Conservation (phyloP, 164 flowering plant genomes). For the Annona cherimola region DNA sequence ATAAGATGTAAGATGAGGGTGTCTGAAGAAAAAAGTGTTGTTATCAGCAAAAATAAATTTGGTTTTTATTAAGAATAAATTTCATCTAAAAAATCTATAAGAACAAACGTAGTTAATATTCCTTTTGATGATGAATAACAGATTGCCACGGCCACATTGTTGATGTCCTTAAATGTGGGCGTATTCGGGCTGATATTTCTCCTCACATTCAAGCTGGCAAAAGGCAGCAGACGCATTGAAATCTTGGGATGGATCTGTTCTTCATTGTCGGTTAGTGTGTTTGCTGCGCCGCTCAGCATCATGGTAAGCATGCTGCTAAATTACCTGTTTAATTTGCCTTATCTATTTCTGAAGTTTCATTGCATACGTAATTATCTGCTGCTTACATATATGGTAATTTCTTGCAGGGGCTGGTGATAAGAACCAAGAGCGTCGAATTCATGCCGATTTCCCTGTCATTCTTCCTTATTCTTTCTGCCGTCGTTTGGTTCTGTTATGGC, state of each 20-base stretch:
- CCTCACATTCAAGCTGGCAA: constrained; percentile 23
- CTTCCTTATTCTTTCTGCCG: constrained; percentile 54
- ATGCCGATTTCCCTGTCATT: constrained; percentile 69
- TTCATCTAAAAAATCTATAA: too few relatives aligned
- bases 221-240: constrained; percentile 16
- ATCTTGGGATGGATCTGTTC: constrained; percentile 70
- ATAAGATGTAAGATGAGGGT: too few relatives aligned
- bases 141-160: constrained; percentile 41
- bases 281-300: constrained; percentile 69
- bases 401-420: constrained; percentile 60
- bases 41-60: too few relatives aligned
- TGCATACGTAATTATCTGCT: too few relatives aligned
- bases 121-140: constrained; percentile 15
- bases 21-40: too few relatives aligned
- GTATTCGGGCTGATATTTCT: constrained; percentile 33
- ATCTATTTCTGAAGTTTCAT: too few relatives aligned
- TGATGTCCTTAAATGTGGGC: constrained; percentile 36
- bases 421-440: constrained; percentile 67
- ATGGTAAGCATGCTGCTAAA: constrained; percentile 34
- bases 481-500: constrained; percentile 77
- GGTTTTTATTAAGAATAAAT: too few relatives aligned
- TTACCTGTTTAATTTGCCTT: too few relatives aligned
- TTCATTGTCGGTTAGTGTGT: constrained; percentile 48
- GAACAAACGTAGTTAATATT: too few relatives aligned
- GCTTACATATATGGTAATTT: background rate